Percentiles rank a stretch among this genome's conserved stretches.
phyloP scores from a whole-genome alignment of 345 rosid species.

The Euphorbia lathyris region DNA sequence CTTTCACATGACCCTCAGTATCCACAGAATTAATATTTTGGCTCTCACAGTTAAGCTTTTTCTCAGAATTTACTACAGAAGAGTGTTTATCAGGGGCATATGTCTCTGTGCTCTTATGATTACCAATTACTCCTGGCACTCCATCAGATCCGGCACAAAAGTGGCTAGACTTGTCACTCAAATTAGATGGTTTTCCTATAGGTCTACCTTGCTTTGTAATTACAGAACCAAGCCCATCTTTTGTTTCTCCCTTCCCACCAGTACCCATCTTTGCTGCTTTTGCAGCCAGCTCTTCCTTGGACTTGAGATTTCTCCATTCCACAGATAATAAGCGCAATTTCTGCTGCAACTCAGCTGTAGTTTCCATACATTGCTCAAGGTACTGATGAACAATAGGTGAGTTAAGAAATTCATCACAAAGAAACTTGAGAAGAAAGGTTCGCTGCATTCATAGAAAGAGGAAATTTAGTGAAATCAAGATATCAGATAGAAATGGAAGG shows the following conservation, averaged over 20 bases:
- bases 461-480: slow-evolving; percentile 13
- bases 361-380: slow-evolving; percentile 85
- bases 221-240: slow-evolving; percentile 34
- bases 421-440: slow-evolving; percentile 67
- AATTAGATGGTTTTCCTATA: slow-evolving; percentile 20
- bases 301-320: slow-evolving; percentile 70
- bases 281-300: slow-evolving; percentile 60
- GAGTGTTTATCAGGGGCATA: slow-evolving; percentile 27
- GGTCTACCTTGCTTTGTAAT: slow-evolving; percentile 19
- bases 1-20: slow-evolving; percentile 28
- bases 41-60: slow-evolving; percentile 17
- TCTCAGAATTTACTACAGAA: slow-evolving; percentile 30
- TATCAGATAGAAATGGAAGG: slow-evolving; percentile 1
- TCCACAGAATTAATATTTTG: slow-evolving; percentile 24
- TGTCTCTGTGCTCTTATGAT: slow-evolving; percentile 25
- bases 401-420: slow-evolving; percentile 87
- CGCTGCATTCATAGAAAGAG: slow-evolving; percentile 58
- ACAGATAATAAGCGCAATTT: slow-evolving; percentile 61
- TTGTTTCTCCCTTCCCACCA: slow-evolving; percentile 40
- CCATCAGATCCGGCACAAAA: slow-evolving; percentile 28
- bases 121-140: slow-evolving; percentile 29
- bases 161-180: slow-evolving; percentile 22
- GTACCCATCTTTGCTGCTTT: slow-evolving; percentile 56
- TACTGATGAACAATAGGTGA: slow-evolving; percentile 79
- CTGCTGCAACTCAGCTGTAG: slow-evolving; percentile 75